Percentiles rank a stretch among this genome's conserved stretches.
Evolutionary conservation across 2,329 filamentous ascomycete species (phyloP).

Genomic region (Fusarium anthophilum): DNA sequence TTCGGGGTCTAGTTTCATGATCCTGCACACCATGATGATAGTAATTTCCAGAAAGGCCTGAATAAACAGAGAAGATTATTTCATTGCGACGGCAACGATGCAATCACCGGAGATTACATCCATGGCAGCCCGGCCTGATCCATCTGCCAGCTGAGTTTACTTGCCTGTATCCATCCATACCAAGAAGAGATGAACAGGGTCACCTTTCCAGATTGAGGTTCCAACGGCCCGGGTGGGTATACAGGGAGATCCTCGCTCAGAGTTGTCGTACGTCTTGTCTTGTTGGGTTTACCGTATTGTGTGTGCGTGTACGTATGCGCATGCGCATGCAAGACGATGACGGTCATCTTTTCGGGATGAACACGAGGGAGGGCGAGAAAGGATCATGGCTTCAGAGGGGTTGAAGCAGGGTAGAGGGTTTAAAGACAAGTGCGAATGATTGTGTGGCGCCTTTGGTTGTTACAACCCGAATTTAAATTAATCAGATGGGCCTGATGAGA

Average conservation of each 20-base stretch:
- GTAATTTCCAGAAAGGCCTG: slow-evolving; percentile 40
- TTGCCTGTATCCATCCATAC: not conserved
- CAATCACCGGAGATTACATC: slow-evolving; percentile 40
- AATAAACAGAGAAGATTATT: slow-evolving; percentile 25
- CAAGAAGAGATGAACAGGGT: slow-evolving; percentile 36
- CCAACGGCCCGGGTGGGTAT: slow-evolving; percentile 37
- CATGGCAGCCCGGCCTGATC: slow-evolving; percentile 22
- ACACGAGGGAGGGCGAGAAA: slow-evolving; percentile 24
- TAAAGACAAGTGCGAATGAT: not conserved
- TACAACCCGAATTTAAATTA: slow-evolving; percentile 12
- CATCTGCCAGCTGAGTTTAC: slow-evolving; percentile 31
- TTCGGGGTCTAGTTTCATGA: slow-evolving; percentile 37
- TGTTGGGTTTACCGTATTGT: slow-evolving; percentile 1
- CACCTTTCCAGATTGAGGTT: slow-evolving; percentile 34
- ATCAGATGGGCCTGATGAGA: slow-evolving; percentile 13
- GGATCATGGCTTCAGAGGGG: slow-evolving; percentile 7
- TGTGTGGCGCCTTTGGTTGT: slow-evolving; percentile 1
- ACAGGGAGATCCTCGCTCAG: slow-evolving; percentile 32
- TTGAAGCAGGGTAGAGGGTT: not conserved
- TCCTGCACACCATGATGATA: slow-evolving; percentile 34
- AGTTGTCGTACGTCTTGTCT: slow-evolving; percentile 32
- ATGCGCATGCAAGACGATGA: slow-evolving; percentile 12
- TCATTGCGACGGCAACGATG: slow-evolving; percentile 38
- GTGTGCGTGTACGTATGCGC: slow-evolving; percentile 7
- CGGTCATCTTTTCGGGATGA: slow-evolving; percentile 18